Conservation (phyloP, 2,329 filamentous ascomycete species). For the Paecilomyces dactylethromorphus region DNA sequence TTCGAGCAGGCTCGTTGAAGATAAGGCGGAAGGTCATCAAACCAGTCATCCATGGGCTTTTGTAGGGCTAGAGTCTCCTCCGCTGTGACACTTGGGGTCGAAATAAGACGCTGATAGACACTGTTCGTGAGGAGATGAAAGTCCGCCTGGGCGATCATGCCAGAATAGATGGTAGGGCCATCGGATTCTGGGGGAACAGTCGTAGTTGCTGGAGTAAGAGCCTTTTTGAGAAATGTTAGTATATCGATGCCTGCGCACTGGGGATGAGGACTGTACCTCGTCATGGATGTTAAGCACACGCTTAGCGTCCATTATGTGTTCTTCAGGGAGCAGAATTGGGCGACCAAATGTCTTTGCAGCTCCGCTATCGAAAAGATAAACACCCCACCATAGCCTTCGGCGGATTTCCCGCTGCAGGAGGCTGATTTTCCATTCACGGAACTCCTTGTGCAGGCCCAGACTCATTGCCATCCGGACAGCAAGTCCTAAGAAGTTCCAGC, state of each 20-base stretch:
- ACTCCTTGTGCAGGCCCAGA: conserved; percentile 46
- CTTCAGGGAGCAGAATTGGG: conserved; percentile 40
- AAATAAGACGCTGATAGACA: conserved; percentile 40
- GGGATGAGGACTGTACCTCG: conserved; percentile 15
- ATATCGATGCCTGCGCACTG: neutral
- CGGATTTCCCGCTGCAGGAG: conserved; percentile 37
- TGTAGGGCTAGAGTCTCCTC: conserved; percentile 36
- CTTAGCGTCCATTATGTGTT: conserved; percentile 38
- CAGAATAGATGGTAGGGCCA: conserved; percentile 37
- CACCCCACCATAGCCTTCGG: conserved; percentile 35
- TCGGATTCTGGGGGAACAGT: conserved; percentile 29
- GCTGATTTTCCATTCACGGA: conserved; percentile 41
- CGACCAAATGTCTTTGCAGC: conserved; percentile 46
- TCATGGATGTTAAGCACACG: conserved; percentile 41
- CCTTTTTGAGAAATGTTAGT: conserved; percentile 11
- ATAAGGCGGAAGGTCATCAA: conserved; percentile 34
- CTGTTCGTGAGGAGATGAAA: conserved; percentile 40
- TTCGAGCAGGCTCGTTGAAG: conserved; percentile 26
- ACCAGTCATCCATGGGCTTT: conserved; percentile 38
- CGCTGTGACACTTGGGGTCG: conserved; percentile 33
- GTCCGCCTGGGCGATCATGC: conserved; percentile 34
- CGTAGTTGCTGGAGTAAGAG: conserved; percentile 29
- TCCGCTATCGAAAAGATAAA: conserved; percentile 44
- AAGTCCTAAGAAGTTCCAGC: conserved; percentile 44
- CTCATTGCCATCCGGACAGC: conserved; percentile 46